Evolutionary conservation across 768 basidiomycete species (phyloP).

Genomic region (Boletus speciosus): DNA sequence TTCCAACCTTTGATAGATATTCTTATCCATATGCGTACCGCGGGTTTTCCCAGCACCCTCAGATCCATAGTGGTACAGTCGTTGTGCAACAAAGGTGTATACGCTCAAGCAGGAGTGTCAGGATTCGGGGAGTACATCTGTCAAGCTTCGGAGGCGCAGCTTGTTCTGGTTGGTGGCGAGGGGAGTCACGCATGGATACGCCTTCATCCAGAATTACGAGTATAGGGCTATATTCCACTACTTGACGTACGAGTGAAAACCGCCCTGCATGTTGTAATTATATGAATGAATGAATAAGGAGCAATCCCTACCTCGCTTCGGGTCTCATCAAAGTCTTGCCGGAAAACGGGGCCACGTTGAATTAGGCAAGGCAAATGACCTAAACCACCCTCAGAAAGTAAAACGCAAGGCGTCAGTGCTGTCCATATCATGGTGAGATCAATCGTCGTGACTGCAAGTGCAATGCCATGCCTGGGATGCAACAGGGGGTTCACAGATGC

Average conservation of each 20-base stretch:
- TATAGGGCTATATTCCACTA: conserved; percentile 6
- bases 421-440: not conserved
- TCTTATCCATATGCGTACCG: conserved; percentile 31
- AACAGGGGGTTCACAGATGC: not conserved
- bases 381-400: conserved; percentile 3
- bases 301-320: conserved; percentile 1
- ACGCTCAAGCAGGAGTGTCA: conserved; percentile 38
- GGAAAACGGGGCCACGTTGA: not conserved
- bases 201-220: conserved; percentile 24
- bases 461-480: not conserved
- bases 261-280: conserved; percentile 11
- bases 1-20: conserved; percentile 33
- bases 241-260: conserved; percentile 8
- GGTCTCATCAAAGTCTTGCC: not conserved
- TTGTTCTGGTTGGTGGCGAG: conserved; percentile 41
- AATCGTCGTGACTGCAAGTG: not conserved
- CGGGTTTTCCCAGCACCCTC: conserved; percentile 32
- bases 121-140: conserved; percentile 41
- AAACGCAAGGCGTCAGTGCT: not conserved
- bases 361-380: conserved; percentile 1
- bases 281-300: conserved; percentile 16
- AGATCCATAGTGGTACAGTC: conserved; percentile 38
- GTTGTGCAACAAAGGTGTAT: conserved; percentile 32
- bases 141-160: conserved; percentile 36
- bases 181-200: conserved; percentile 37